These are phyloP conservation scores for Phytophthora cactorum DNA, from an alignment of 352 stramenopile genomes.

Conservation along the genomic window DNA sequence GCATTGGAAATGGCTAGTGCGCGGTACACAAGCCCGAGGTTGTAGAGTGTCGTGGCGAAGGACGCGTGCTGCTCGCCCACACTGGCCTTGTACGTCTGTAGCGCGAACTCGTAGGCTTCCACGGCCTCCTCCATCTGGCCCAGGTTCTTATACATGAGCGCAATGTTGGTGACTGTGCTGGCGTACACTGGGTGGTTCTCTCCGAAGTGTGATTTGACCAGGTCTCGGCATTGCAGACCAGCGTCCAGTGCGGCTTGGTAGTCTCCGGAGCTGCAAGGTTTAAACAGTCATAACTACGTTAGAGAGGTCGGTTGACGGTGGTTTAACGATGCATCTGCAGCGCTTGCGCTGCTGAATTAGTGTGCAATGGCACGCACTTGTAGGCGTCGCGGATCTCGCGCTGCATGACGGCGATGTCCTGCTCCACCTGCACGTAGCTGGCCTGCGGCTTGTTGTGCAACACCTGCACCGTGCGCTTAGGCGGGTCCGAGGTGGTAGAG, in stretches of 20 bases:
- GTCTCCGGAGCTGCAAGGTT: conserved; percentile 52
- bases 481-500: conserved; percentile 18
- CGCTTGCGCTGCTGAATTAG: not conserved
- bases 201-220: conserved; percentile 78
- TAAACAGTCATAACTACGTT: conserved; percentile 33
- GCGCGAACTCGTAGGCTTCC: conserved; percentile 81
- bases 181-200: conserved; percentile 82
- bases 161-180: conserved; percentile 88
- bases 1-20: conserved; percentile 56
- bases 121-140: conserved; percentile 77
- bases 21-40: conserved; percentile 80
- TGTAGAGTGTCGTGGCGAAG: conserved; percentile 86
- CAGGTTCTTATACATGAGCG: conserved; percentile 90
- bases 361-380: conserved; percentile 53
- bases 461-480: conserved; percentile 56
- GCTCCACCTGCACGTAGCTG: conserved; percentile 73
- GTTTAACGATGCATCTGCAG: conserved; percentile 7
- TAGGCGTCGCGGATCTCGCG: conserved; percentile 85
- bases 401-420: conserved; percentile 84
- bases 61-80: conserved; percentile 85
- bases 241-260: conserved; percentile 73
- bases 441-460: conserved; percentile 60
- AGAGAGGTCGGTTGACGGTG: conserved; percentile 6
- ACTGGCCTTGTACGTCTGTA: conserved; percentile 82
- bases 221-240: conserved; percentile 71